Evolutionary conservation across 2,329 filamentous ascomycete species (phyloP).

Genomic region (Epichloe bromicola): DNA sequence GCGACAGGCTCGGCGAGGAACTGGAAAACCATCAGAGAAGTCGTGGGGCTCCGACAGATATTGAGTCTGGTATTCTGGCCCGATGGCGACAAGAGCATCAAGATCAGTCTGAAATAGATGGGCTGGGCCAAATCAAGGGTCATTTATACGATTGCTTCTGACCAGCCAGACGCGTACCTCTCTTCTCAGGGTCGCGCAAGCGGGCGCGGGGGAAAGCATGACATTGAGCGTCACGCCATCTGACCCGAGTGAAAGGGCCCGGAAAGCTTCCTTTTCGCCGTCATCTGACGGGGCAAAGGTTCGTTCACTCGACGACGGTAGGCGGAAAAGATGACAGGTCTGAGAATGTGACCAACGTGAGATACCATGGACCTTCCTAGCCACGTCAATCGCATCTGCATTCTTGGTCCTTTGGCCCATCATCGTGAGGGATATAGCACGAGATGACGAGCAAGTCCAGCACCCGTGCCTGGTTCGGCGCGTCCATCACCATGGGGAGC

Average conservation of each 20-base stretch:
- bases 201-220: not conserved
- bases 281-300: not conserved
- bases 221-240: constrained; percentile 8
- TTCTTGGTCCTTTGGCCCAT: too few species aligned
- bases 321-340: too few species aligned
- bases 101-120: constrained; percentile 6
- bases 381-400: too few species aligned
- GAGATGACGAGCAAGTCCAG: too few species aligned
- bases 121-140: constrained; percentile 9
- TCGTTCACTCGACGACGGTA: too few species aligned
- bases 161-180: constrained; percentile 9
- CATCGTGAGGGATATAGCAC: too few species aligned
- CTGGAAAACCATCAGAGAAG: constrained; percentile 7
- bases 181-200: constrained; percentile 3
- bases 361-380: too few species aligned
- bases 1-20: constrained; percentile 5
- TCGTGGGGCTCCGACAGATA: constrained; percentile 6
- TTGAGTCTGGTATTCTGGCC: constrained; percentile 13
- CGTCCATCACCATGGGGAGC: too few species aligned
- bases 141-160: constrained; percentile 7
- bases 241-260: not conserved
- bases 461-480: too few species aligned
- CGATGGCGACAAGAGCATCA: constrained; percentile 7
- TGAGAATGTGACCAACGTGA: too few species aligned
- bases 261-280: constrained; percentile 4